Evolutionary conservation across 768 basidiomycete genomes (phyloP), one percentile per base, ranked within the genome.

Genomic region (Nidularia pulvinata): DNA sequence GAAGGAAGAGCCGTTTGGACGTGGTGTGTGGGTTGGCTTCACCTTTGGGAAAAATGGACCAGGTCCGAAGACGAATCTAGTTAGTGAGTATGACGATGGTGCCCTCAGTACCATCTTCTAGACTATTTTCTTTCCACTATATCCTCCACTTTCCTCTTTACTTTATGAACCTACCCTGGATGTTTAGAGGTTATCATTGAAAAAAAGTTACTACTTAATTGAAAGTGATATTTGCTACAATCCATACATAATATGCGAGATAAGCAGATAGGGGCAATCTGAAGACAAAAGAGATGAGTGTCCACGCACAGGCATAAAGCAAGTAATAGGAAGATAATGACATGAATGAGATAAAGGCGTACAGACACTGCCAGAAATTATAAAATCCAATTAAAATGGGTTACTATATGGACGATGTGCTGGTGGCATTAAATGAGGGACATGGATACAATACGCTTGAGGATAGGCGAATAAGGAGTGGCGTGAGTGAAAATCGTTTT

Each of bases 1-100:
- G 75, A 91, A 91, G 68, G 93, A 91, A 3, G 91, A 93, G 55
- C 68, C 78, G 3, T 72, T 81, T 60, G 68, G 78, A 2, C 74
- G 92, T 47, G 92, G 92, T 4, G 89, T 93, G 43, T 93, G 92
- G 92, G 92, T 93, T 50, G 92, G 92, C 3, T 94, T 94, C 62
- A 93, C 92, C 2, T 94, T 93, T 73, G 91, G 91, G 33, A 93
- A 92, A 73, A 92, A 92, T 66, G 89, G 89, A 6, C 86, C 87
- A 7, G 83, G 85, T 7, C 69, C 74, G 6, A 80, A 77, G 57
- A 73, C 74, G 47, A 68, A 60, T 46, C 51, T 64, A 9, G 69
- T 65, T 35, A 71, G 67, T 30, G 72, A 71, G 11, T 71, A 73
- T 42, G 83, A 82, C 54, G 79, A 80, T 55, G 77, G 76, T 50